Percentiles rank a stretch among this genome's conserved stretches.
Evolutionary conservation across 345 rosid species (phyloP).

Genomic region (Eutrema yunnanense): DNA sequence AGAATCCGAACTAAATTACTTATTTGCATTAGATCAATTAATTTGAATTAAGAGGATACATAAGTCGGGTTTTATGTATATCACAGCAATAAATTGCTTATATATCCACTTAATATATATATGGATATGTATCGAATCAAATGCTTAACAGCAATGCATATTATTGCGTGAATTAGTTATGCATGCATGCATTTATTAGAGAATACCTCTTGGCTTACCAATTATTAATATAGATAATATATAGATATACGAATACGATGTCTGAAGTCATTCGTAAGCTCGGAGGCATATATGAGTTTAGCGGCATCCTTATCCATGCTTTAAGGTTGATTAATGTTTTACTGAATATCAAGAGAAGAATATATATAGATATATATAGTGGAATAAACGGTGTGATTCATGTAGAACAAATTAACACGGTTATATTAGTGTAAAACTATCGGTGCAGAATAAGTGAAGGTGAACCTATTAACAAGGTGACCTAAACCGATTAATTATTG

Average conservation of each 20-base stretch:
- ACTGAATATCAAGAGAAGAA: neutral
- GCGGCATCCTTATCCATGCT: slow-evolving; percentile 24
- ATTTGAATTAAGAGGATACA: neutral
- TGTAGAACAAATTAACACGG: neutral
- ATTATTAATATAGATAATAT: neutral
- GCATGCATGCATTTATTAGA: slow-evolving; percentile 25
- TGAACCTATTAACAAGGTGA: neutral
- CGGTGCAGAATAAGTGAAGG: no score
- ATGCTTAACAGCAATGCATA: no score
- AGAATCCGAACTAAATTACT: neutral
- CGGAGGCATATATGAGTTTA: slow-evolving; percentile 2
- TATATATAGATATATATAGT: neutral
- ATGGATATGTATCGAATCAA: no score
- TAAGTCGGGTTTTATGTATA: no score
- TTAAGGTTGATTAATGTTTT: neutral
- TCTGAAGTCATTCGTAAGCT: neutral
- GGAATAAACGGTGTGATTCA: neutral
- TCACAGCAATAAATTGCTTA: no score
- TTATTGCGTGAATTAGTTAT: slow-evolving; percentile 15
- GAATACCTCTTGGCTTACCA: slow-evolving; percentile 7
- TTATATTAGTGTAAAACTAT: neutral
- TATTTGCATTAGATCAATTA: neutral
- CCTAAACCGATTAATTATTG: neutral
- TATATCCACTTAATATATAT: no score
- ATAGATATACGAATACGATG: neutral